These are phyloP conservation scores for Rugiboletus extremiorientalis DNA, from an alignment of 1,284 basidiomycete genomes.

Conservation along the genomic window DNA sequence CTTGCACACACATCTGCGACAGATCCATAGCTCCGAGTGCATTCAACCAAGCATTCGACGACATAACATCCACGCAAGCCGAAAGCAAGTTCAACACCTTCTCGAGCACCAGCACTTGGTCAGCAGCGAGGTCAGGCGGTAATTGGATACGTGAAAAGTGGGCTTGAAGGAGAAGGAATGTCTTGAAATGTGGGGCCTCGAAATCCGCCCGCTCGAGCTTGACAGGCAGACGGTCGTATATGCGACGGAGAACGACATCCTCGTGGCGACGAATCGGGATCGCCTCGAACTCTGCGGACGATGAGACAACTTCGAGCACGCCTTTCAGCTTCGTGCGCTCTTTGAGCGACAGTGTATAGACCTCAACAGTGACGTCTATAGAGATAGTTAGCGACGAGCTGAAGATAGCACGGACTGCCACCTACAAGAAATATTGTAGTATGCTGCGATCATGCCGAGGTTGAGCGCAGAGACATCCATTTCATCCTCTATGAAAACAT, in stretches of 20 bases:
- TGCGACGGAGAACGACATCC: constrained; percentile 76
- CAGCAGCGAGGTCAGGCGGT: constrained; percentile 90
- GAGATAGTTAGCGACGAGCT: not conserved
- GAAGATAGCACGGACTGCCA: constrained; percentile 1
- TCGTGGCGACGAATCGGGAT: constrained; percentile 95
- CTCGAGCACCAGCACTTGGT: constrained; percentile 85
- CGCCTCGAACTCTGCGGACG: constrained; percentile 93
- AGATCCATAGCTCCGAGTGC: constrained; percentile 98
- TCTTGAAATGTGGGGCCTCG: constrained; percentile 96
- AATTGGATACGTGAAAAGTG: constrained; percentile 93
- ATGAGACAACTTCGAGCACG: constrained; percentile 92
- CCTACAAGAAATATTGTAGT: constrained; percentile 87
- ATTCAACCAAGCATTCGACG: constrained; percentile 91
- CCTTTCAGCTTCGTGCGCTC: constrained; percentile 98
- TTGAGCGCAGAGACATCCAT: constrained; percentile 93
- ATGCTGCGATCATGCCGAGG: constrained; percentile 95
- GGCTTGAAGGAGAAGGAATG: constrained; percentile 93
- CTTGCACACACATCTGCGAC: constrained; percentile 99
- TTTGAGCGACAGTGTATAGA: constrained; percentile 94
- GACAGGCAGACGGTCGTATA: constrained; percentile 97
- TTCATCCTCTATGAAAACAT: constrained; percentile 66
- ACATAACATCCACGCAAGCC: constrained; percentile 98
- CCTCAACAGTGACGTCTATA: constrained; percentile 92
- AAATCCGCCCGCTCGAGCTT: constrained; percentile 88
- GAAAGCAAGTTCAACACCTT: constrained; percentile 90